A percentile compares a stretch with the other conserved stretches of the same genome.
Evolutionary conservation across 2,329 filamentous ascomycete species (phyloP).

Genomic region (Sporothrix variecibatus): DNA sequence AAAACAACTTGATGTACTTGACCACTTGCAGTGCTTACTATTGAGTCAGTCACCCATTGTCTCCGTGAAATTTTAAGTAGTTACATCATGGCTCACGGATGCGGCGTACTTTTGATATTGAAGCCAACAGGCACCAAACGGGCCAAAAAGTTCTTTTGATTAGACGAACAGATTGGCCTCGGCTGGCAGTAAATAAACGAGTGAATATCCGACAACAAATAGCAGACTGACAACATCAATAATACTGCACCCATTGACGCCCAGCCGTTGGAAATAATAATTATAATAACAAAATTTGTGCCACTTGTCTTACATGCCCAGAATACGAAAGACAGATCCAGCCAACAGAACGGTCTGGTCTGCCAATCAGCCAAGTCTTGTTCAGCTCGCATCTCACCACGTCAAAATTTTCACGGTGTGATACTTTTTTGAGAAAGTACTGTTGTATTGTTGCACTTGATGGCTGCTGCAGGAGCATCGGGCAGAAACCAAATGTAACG

Average conservation of each 20-base stretch:
- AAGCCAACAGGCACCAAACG: neutral
- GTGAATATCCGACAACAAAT: neutral
- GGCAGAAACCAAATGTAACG: neutral
- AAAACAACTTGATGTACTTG: neutral
- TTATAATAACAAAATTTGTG: neutral
- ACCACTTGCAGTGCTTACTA: neutral
- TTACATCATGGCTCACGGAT: neutral
- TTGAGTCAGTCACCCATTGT: neutral
- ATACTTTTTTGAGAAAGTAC: neutral
- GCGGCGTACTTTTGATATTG: neutral
- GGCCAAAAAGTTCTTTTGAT: neutral
- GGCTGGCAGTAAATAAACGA: neutral
- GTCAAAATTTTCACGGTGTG: neutral
- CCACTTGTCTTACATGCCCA: neutral
- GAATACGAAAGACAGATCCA: neutral
- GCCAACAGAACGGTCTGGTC: neutral
- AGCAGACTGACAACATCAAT: neutral
- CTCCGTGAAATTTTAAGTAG: neutral
- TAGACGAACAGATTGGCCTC: neutral
- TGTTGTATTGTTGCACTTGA: neutral
- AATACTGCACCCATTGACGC: neutral
- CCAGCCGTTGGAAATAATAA: neutral
- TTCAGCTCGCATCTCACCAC: neutral
- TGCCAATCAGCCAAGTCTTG: slow-evolving; percentile 1
- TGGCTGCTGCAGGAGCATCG: neutral